These are phyloP conservation scores for Phaeotremella skinneri DNA, from an alignment of 768 basidiomycete genomes.

Conservation along the genomic window DNA sequence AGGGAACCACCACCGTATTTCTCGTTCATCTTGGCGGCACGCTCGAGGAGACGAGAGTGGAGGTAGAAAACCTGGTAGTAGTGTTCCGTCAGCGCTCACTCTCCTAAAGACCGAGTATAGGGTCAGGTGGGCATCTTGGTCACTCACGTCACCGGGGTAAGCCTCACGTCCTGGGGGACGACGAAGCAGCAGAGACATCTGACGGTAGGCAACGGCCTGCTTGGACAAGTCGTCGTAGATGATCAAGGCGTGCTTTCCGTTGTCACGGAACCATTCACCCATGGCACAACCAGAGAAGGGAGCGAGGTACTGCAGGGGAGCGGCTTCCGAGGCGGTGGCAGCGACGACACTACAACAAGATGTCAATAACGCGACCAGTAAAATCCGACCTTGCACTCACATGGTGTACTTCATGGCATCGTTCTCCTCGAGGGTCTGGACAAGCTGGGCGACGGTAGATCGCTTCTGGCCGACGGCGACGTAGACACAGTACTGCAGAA, in stretches of 20 bases:
- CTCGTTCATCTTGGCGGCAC: slow-evolving; percentile 99
- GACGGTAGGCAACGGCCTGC: slow-evolving; percentile 99
- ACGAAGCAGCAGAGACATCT: slow-evolving; percentile 99
- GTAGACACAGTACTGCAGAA: slow-evolving; percentile 83
- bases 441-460: slow-evolving; percentile 98
- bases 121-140: no score
- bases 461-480: slow-evolving; percentile 99
- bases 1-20: slow-evolving; percentile 98
- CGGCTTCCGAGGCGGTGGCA: slow-evolving; percentile 98
- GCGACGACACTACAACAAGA: slow-evolving; percentile 72
- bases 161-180: slow-evolving; percentile 99
- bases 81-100: neutral
- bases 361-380: neutral
- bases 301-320: slow-evolving; percentile 97
- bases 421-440: slow-evolving; percentile 99
- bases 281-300: slow-evolving; percentile 99
- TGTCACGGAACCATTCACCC: slow-evolving; percentile 99
- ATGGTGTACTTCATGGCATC: slow-evolving; percentile 99
- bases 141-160: slow-evolving; percentile 72
- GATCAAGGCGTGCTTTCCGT: slow-evolving; percentile 99
- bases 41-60: slow-evolving; percentile 99
- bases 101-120: no score
- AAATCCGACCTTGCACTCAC: neutral
- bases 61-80: slow-evolving; percentile 86
- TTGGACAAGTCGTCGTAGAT: slow-evolving; percentile 99